Percentiles rank a stretch among this genome's conserved stretches.
Evolutionary conservation across 164 flowering plant genomes (phyloP).

Genomic region (Akebia trifoliata): DNA sequence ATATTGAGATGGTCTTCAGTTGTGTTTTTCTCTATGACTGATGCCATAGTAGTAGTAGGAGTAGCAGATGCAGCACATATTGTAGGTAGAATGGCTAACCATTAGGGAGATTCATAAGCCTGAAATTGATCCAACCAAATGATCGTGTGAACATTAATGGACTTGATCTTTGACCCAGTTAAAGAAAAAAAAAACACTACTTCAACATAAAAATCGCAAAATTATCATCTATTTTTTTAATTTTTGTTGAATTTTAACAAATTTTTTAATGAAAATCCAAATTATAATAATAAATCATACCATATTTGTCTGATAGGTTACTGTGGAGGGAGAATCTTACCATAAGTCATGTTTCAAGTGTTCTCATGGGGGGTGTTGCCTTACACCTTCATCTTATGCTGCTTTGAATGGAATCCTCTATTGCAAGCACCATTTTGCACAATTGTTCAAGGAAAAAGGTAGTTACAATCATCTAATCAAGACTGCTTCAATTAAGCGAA

Average conservation of each 20-base stretch:
- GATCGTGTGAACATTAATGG: no score
- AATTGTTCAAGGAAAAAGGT: constrained; percentile 46
- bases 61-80: no score
- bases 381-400: constrained; percentile 28
- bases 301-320: constrained; percentile 16
- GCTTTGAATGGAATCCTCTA: constrained; percentile 34
- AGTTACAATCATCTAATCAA: constrained; percentile 30
- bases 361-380: constrained; percentile 29
- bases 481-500: constrained; percentile 24
- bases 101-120: no score
- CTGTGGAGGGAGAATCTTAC: constrained; percentile 30
- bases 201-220: no score
- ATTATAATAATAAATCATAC: background rate
- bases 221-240: no score
- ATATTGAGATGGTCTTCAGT: no score
- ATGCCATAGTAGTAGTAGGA: no score
- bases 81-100: no score
- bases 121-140: no score
- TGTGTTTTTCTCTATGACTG: background rate
- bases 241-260: background rate
- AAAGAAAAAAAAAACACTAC: no score
- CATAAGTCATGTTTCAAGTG: constrained; percentile 35
- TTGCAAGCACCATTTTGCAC: constrained; percentile 45
- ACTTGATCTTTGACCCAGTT: no score
- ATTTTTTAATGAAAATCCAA: background rate